Base-by-base conservation (phyloP, 176 grass and related monocot genomes). In the Olyra latifolia region DNA sequence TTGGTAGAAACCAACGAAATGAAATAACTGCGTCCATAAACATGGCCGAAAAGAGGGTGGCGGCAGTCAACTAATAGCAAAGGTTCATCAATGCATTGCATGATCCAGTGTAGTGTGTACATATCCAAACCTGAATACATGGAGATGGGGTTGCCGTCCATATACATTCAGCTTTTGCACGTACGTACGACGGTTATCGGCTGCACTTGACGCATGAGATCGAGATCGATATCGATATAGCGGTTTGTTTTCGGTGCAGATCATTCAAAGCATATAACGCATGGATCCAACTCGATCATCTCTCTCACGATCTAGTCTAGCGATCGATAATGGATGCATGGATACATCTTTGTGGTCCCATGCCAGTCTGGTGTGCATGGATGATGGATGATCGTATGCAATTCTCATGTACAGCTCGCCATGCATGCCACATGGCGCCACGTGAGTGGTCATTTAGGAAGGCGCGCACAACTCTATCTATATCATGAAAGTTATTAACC, bases 71-170 rank as follows among this genome's bases (percentile, higher is more conserved):
- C 30, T 11, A 67, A 61, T 24, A 28, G 66, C 25, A 54, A 19
- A n/a, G 66, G 40, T 68, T 52, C 60, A 86, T 75, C 50, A 73
- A 74, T 59, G 60, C 62, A 29, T 70, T 75, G 60, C 76, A 73
- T 74, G 77, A 81, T 39, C 19, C 27, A 59, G 40, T 23, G 27
- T 11, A 56, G n/a, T n/a, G n/a, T 43, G 32, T 35, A 35, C 72
- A 69, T 77, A 84, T 82, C 78, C 85, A 82, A 76, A 87, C 62
- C 72, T 43, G 85, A 82, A 82, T 35, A 4, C 32, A 35, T 75
- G 48, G 1, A 62, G 71, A 80, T 76, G 63, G 42, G 62, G 11
- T 16, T 43, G 23, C n/a, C 2, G 62, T 71, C 35, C 78, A 76
- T 30, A 60, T 81, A 75, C 70, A 48, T 42, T 58, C 27, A 0